Conservation (phyloP, 345 rosid species). For the Moricandia arvensis region DNA sequence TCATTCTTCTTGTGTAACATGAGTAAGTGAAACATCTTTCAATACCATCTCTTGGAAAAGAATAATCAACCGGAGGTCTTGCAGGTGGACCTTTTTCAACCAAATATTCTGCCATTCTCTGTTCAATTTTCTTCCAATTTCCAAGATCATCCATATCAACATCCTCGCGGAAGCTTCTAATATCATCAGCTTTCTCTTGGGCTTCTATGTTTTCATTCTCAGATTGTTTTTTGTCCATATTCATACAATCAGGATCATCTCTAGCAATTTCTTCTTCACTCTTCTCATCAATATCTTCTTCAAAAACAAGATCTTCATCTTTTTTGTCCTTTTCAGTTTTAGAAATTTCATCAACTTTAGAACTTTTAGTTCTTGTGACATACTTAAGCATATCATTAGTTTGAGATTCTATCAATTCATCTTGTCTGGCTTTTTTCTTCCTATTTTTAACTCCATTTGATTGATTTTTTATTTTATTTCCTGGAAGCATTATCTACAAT, state of each 20-base stretch:
- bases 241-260: background rate
- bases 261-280: background rate
- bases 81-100: slow-evolving; percentile 10
- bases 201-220: background rate
- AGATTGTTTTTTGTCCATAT: background rate
- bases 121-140: background rate
- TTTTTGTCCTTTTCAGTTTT: background rate
- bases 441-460: background rate
- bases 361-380: background rate
- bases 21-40: too few relatives aligned
- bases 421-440: background rate
- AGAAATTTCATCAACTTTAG: background rate
- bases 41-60: background rate
- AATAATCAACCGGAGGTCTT: background rate
- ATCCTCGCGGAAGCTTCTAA: background rate
- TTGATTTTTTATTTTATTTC: background rate
- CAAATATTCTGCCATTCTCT: background rate
- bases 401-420: background rate
- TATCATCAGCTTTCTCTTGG: background rate
- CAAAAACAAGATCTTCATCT: background rate
- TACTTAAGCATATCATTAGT: background rate
- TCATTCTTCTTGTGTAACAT: too few relatives aligned
- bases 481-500: background rate
- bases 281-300: background rate
- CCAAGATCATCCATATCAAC: slow-evolving; percentile 4